Percentiles rank a stretch among this genome's conserved stretches.
These are phyloP conservation scores for Amylocarpus encephaloides DNA, from an alignment of 2,329 filamentous ascomycete species.

Conservation along the genomic window DNA sequence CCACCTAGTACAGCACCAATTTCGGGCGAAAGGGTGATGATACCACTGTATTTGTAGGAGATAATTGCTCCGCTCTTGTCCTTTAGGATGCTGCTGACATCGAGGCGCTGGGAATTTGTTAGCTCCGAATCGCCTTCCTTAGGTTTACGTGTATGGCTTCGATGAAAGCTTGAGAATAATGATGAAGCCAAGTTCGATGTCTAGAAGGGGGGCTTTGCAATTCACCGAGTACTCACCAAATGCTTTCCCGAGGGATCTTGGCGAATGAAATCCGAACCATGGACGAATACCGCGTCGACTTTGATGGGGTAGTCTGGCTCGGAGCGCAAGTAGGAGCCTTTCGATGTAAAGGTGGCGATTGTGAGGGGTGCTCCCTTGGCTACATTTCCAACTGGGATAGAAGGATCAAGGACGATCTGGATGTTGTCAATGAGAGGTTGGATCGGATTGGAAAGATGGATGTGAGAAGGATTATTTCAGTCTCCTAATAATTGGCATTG, in stretches of 20 bases:
- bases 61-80: conserved; percentile 34
- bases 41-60: conserved; percentile 35
- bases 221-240: conserved; percentile 13
- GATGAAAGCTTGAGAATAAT: no score
- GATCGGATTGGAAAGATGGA: neutral
- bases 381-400: conserved; percentile 24
- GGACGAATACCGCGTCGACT: conserved; percentile 34
- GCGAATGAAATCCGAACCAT: conserved; percentile 37
- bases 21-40: conserved; percentile 32
- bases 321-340: conserved; percentile 32
- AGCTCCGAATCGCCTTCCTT: neutral
- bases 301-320: conserved; percentile 33
- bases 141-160: no score
- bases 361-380: conserved; percentile 31
- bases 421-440: conserved; percentile 9
- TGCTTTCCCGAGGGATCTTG: conserved; percentile 35
- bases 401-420: conserved; percentile 33
- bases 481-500: neutral
- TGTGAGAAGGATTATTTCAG: neutral
- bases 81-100: conserved; percentile 34
- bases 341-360: conserved; percentile 28
- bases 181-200: no score
- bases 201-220: neutral
- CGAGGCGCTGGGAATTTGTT: conserved; percentile 27
- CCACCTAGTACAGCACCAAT: conserved; percentile 33